These are phyloP conservation scores for Rubia yunnanensis DNA, from an alignment of 257 asterid genomes.

Conservation along the genomic window DNA sequence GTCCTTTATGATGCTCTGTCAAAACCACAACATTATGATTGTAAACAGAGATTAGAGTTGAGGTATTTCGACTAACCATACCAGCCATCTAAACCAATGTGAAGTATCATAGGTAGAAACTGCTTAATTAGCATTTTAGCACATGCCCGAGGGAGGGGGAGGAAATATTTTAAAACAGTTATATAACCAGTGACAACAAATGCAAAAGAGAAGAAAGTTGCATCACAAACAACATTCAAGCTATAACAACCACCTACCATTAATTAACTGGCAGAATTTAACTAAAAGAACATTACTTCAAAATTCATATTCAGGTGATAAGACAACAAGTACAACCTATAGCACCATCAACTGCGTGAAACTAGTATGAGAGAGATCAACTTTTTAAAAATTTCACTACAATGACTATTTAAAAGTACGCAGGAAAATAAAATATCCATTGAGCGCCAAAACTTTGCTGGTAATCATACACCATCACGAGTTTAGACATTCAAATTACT, in stretches of 20 bases:
- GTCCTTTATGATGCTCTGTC: conserved; percentile 59
- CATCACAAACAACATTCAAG: neutral
- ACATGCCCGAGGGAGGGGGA: too few species aligned
- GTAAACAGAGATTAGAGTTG: neutral
- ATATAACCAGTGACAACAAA: neutral
- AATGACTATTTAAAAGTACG: neutral
- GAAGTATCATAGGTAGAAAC: neutral
- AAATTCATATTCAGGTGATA: neutral
- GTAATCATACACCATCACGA: neutral
- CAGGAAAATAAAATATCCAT: neutral
- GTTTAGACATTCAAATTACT: neutral
- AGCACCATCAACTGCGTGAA: neutral
- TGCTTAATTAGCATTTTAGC: neutral
- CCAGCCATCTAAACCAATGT: neutral
- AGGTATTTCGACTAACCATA: neutral
- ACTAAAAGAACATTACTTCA: neutral
- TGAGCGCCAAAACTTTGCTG: neutral
- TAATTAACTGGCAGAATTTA: neutral
- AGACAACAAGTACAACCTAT: neutral
- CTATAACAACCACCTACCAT: neutral
- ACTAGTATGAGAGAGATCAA: neutral
- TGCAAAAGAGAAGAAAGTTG: neutral
- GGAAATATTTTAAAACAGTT: too few species aligned
- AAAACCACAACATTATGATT: conserved; percentile 5
- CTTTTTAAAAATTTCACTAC: neutral